Evolutionary conservation across 306 rosid genomes (phyloP), one percentile per base, ranked within the genome.

Genomic region (Gillenia trifoliata): DNA sequence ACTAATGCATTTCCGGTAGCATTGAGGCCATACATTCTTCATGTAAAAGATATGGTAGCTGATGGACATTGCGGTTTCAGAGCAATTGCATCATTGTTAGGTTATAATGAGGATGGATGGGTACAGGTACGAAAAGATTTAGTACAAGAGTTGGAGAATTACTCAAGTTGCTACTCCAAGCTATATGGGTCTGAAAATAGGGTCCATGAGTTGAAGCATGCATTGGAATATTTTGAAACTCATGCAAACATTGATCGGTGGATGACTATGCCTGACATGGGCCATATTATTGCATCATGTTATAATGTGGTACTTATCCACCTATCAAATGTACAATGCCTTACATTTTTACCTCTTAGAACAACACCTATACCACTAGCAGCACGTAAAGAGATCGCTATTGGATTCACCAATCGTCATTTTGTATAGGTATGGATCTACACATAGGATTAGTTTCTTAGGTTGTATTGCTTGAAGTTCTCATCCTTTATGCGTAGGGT

Each of bases 181-280:
- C 56, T 61, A 1, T 43, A 10, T 20, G 31, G 31, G 57, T 5
- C 3, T 0, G 20, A 40, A 19, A 4, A 28, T 4, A 43, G 8
- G 38, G 17, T 16, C 16, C 25, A 68, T 68, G 28, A 28, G 41
- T n/a, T 68, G 7, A 15, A 15, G 29, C 31, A 61, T 43, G 9
- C 17, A 61, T 4, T 73, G 30, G 3, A 7, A 12, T 73, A 28
- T 4, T 61, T 5, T 8, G 5, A 29, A 16, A 28, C 22, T 11
- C 5, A 54, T 45, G 23, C 0, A 25, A 1, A 28, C 10, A 12
- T 41, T 31, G 4, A 49, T 23, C 20, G 3, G 0, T 47, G 61
- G 43, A 69, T 68, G 73, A 68, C 7, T 17, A 47, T 68, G 61
- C 20, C 41, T 19, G 43, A 29, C 43, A 68, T 68, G 29, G 73